These are phyloP conservation scores for Aspergillus ochraceoroseus DNA, from an alignment of 2,329 filamentous ascomycete species.

Conservation along the genomic window DNA sequence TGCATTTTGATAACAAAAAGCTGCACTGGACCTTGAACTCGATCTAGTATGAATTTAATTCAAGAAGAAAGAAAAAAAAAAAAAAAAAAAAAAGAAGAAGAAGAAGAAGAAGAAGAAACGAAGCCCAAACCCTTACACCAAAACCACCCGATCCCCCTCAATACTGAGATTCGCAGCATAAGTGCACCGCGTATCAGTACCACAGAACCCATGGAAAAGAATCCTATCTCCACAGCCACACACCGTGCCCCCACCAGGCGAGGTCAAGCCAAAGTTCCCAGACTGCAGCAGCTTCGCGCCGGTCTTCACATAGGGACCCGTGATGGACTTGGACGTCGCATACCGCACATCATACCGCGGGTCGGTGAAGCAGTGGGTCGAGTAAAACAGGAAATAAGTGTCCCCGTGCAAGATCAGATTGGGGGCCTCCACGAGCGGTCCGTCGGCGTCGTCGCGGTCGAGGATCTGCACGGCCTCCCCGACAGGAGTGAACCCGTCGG, in stretches of 20 bases:
- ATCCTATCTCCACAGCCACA: constrained; percentile 31
- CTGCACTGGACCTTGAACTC: no score
- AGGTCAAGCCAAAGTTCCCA: constrained; percentile 28
- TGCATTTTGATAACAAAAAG: background rate
- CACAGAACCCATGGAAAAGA: constrained; percentile 34
- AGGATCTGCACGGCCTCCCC: constrained; percentile 54
- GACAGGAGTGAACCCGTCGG: constrained; percentile 50
- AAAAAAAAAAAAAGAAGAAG: no score
- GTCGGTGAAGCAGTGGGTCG: constrained; percentile 52
- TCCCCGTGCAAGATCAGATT: constrained; percentile 45
- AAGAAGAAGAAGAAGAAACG: no score
- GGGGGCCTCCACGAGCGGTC: constrained; percentile 56
- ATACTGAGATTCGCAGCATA: constrained; percentile 30
- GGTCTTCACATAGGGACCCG: constrained; percentile 32
- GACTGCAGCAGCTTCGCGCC: constrained; percentile 34
- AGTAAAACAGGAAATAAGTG: constrained; percentile 54
- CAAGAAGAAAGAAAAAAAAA: no score
- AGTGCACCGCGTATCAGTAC: constrained; percentile 25
- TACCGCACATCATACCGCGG: constrained; percentile 53
- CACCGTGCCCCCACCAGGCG: constrained; percentile 34
- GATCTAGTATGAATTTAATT: no score
- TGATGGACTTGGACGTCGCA: constrained; percentile 40
- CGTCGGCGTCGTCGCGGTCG: constrained; percentile 59
- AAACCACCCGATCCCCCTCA: constrained; percentile 10
- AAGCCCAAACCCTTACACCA: background rate